Evolutionary conservation across 768 basidiomycete species (phyloP).

Genomic region (Lentinula boryana): DNA sequence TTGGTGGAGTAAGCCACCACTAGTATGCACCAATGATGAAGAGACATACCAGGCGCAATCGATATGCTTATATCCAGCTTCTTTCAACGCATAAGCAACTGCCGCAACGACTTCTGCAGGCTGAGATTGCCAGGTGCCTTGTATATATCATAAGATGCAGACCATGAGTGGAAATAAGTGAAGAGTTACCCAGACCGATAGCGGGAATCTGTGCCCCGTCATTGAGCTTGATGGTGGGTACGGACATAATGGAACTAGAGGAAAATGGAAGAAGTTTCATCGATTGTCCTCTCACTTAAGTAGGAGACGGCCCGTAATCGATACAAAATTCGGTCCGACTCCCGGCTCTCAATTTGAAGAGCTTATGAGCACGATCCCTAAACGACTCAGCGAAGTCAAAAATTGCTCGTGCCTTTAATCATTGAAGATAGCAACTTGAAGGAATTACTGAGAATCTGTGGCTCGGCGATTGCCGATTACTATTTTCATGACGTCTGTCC

Average conservation of each 20-base stretch:
- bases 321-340: too few relatives aligned
- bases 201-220: conserved; percentile 9
- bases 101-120: conserved; percentile 67
- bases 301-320: background rate
- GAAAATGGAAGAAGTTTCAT: background rate
- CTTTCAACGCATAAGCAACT: conserved; percentile 68
- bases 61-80: conserved; percentile 66
- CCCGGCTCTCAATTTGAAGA: too few relatives aligned
- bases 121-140: conserved; percentile 80
- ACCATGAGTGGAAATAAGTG: conserved; percentile 3
- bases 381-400: too few relatives aligned
- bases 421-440: too few relatives aligned
- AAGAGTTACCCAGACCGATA: conserved; percentile 9
- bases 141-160: background rate
- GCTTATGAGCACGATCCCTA: too few relatives aligned
- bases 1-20: conserved; percentile 15
- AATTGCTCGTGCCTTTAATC: too few relatives aligned
- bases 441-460: too few relatives aligned
- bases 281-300: background rate
- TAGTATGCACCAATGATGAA: background rate
- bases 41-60: conserved; percentile 54
- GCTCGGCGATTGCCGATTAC: too few relatives aligned
- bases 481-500: too few relatives aligned
- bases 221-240: conserved; percentile 11
- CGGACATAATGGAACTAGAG: conserved; percentile 1